Base-by-base conservation (phyloP, 306 rosid genomes). In the Argentina anserina region DNA sequence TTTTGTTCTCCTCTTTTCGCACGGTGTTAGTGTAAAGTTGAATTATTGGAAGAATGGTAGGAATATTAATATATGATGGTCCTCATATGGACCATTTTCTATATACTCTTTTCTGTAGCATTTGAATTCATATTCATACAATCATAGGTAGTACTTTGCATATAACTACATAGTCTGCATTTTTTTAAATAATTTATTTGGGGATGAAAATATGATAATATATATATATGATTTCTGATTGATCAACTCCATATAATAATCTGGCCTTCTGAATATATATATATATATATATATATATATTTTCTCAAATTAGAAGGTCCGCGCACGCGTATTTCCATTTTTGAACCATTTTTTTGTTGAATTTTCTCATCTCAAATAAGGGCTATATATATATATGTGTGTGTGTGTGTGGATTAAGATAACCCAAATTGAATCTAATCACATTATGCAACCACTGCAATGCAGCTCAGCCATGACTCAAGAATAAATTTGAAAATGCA, bases 31-130 rank as follows among this genome's bases (percentile, higher is more conserved):
- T 4, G 13, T 37, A 58, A 58, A 52, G n/a, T 58, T 28, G 64
- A 58, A 61, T 61, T 20, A 61, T 34, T 31, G 43, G 23, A 61
- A 61, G 42, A 61, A 33, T 61, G 5, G 18, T 65, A 28, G 46
- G 71, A 43, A 26, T 65, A n/a, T n/a, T n/a, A n/a, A n/a, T n/a
- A n/a, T n/a, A n/a, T 21, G 40, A 37, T 65, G 73, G 71, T 55
- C 71, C 76, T 46, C 13, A 4, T 36, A 71, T 5, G 25, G 75
- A 69, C 20, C 70, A 41, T 65, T 65, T 23, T 8, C 23, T 21
- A 21, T 34, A 14, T 37, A 11, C 5, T 20, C 63, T 33, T 50
- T 50, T 71, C 72, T 40, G 62, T 39, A 20, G 53, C 64, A 37
- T 69, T 6, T 49, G 65, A 21, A 12, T 66, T 66, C 37, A 43